Conservation (phyloP, 176 grass and related monocot genomes). For the Puccinellia tenuiflora region DNA sequence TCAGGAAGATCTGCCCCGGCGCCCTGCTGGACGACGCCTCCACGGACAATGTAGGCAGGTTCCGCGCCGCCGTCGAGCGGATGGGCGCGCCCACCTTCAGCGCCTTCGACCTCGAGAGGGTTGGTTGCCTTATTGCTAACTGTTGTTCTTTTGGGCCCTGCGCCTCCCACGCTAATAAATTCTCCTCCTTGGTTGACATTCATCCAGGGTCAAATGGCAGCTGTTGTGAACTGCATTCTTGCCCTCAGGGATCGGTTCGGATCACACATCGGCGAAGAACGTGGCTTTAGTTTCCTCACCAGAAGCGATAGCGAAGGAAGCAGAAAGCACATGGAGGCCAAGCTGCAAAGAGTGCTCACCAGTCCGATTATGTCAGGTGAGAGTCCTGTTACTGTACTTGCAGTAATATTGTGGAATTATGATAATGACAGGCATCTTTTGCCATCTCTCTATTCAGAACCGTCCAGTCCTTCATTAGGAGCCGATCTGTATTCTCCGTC, state of each 20-base stretch:
- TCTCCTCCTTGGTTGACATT: not conserved
- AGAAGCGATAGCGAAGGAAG: slow-evolving; percentile 40
- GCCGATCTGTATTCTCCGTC: slow-evolving; percentile 24
- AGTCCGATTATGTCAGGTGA: slow-evolving; percentile 62
- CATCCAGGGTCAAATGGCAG: slow-evolving; percentile 38
- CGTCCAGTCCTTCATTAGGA: slow-evolving; percentile 29
- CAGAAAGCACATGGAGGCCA: slow-evolving; percentile 24
- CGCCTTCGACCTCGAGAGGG: slow-evolving; percentile 48
- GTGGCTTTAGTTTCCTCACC: slow-evolving; percentile 10
- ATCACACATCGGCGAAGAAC: not conserved
- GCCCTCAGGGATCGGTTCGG: slow-evolving; percentile 40
- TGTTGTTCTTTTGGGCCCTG: not conserved
- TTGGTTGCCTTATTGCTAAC: slow-evolving; percentile 7
- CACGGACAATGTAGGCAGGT: slow-evolving; percentile 47
- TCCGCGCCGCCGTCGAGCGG: slow-evolving; percentile 39
- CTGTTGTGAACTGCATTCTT: slow-evolving; percentile 43
- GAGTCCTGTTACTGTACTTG: not conserved
- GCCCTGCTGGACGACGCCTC: slow-evolving; percentile 34
- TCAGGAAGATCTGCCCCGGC: slow-evolving; percentile 40
- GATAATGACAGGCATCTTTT: not conserved
- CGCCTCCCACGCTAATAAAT: not conserved
- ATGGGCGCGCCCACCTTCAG: slow-evolving; percentile 47
- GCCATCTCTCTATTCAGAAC: slow-evolving; percentile 28
- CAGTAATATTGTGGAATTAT: not conserved
- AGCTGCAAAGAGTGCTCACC: slow-evolving; percentile 38